Evolutionary conservation across 176 grass and related monocot species (phyloP), one percentile per base, ranked within the genome.

Genomic region (Hyparrhenia diplandra): DNA sequence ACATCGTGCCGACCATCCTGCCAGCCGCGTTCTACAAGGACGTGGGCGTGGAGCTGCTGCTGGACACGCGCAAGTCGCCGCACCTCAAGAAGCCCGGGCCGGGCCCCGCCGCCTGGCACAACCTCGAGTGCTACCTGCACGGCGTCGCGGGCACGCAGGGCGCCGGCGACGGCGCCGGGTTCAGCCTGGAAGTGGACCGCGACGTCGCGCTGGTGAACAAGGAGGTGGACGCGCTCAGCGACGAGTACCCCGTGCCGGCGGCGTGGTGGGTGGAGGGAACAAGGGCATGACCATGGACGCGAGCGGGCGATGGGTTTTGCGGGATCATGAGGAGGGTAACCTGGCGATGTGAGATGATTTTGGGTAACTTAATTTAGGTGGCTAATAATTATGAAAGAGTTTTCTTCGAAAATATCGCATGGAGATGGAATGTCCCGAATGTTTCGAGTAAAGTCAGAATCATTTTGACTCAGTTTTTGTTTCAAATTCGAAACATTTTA

Each of bases 151-250:
- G 96, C 29, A 83, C 87, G 31, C 88, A 89, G 36, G 90, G 92
- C 59, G 74, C 77, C 18, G 51, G 64, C 14, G 73, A 67, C 42
- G 46, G 31, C 6, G 81, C 25, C 2, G 73, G 84, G 64, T 95
- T 99, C 78, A 11, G 34, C 34, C 14, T 99, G 46, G 84, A 34
- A 47, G 85, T 99, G 8, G 86, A 95, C 7, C 84, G 92, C 36
- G 92, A 99, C 75, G 9, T 99, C 45, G 92, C 92, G 49, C 86
- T 95, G 24, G 79, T 91, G 31, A 99, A 99, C 86, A 99, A 99
- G 65, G 61, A 79, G 17, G 39, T 76, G 67, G 87, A 91, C 81
- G 92, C 88, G 18, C 81, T 99, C 39, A 84, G 37, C 59, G 92
- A 98, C 65, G 82, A 91, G 64, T 92, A 94, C 79, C 77, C 58